A percentile compares a stretch with the other conserved stretches of the same genome.
Conservation (phyloP, 495 filamentous ascomycete species). For the Aeminium ludgeri region DNA sequence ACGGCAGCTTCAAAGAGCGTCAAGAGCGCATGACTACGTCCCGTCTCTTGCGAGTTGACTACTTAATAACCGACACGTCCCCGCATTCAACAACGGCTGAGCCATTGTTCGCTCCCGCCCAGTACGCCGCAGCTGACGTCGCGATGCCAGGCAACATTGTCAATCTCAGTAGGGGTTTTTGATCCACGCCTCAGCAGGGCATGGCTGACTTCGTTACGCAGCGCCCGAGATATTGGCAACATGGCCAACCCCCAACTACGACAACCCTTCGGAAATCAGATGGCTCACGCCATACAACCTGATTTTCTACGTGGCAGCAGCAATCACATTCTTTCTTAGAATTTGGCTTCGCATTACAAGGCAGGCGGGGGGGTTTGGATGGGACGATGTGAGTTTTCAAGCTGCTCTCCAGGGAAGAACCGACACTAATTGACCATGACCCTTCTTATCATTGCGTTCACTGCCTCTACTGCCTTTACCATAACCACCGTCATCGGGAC, state of each 20-base stretch:
- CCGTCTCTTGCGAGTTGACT: no score
- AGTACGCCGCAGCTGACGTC: no score
- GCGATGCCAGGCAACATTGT: no score
- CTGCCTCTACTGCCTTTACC: conserved; percentile 2
- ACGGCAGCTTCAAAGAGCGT: no score
- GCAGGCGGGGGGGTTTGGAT: conserved; percentile 8
- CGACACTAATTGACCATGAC: not conserved
- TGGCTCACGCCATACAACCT: conserved; percentile 9
- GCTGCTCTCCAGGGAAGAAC: not conserved
- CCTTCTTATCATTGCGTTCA: conserved; percentile 1
- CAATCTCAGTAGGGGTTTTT: no score
- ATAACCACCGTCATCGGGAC: not conserved
- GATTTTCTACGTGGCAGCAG: conserved; percentile 5
- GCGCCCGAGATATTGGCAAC: not conserved
- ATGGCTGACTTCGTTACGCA: no score
- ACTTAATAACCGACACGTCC: no score
- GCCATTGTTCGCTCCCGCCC: no score
- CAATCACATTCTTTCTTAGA: conserved; percentile 5
- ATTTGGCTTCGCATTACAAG: conserved; percentile 10
- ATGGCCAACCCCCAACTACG: conserved; percentile 5
- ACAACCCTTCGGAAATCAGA: conserved; percentile 3
- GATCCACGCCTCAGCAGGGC: no score
- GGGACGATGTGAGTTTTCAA: conserved; percentile 9
- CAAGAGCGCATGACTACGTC: no score
- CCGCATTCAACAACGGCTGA: no score